These are phyloP conservation scores for Picea sitchensis DNA, from an alignment of 75 land plant species.

Conservation along the genomic window DNA sequence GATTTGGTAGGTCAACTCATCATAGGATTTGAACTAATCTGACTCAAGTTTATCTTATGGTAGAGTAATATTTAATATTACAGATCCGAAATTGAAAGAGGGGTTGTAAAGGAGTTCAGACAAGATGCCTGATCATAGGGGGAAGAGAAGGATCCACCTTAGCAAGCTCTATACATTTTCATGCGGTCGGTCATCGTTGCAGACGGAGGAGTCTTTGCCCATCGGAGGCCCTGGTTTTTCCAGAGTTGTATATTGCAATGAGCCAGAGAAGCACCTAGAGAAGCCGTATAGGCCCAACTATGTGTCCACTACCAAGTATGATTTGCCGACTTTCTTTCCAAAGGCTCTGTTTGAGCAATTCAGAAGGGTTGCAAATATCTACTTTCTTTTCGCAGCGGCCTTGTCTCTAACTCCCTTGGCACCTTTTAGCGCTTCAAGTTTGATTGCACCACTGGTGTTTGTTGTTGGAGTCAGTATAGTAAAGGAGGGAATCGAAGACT, in stretches of 20 bases:
- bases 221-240: constrained; percentile 54
- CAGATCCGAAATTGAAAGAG: neutral
- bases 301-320: constrained; percentile 80
- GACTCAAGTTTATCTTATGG: neutral
- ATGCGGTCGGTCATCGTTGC: constrained; percentile 18
- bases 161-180: constrained; percentile 61
- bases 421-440: constrained; percentile 60
- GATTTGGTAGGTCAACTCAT: neutral
- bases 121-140: neutral
- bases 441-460: constrained; percentile 51
- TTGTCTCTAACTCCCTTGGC: constrained; percentile 69
- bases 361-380: constrained; percentile 72
- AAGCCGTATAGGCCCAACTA: constrained; percentile 45
- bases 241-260: constrained; percentile 62
- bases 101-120: too few species aligned
- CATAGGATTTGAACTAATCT: neutral
- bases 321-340: constrained; percentile 58
- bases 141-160: constrained; percentile 33
- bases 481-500: constrained; percentile 80
- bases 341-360: constrained; percentile 90
- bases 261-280: constrained; percentile 33
- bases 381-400: constrained; percentile 65
- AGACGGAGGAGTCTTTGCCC: constrained; percentile 25
- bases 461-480: constrained; percentile 72
- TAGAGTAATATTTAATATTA: too few species aligned